A percentile compares a stretch with the other conserved stretches of the same genome.
phyloP scores from a whole-genome alignment of 2,329 filamentous ascomycete species.

The Didymella keratinophila region DNA sequence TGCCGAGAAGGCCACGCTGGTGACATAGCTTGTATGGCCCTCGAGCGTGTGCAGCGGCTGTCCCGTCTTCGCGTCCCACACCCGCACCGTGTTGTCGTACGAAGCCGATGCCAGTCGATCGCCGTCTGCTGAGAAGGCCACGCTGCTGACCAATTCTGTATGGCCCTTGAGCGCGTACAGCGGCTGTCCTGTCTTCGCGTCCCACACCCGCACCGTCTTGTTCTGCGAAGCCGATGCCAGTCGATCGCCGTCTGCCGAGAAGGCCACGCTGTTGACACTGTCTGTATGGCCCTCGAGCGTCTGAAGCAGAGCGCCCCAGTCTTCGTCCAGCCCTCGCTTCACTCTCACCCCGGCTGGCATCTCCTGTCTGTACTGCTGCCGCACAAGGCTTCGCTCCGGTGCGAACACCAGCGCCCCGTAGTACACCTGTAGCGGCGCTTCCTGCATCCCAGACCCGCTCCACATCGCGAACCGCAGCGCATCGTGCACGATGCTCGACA shows the following conservation, averaged over 20 bases:
- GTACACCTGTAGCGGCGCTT: slow-evolving; percentile 48
- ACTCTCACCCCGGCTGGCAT: neutral
- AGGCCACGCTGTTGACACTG: neutral
- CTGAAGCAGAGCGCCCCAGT: neutral
- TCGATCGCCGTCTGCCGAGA: slow-evolving; percentile 21
- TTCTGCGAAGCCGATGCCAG: no score
- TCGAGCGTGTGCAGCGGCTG: no score
- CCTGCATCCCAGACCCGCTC: slow-evolving; percentile 30
- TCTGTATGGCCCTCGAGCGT: neutral
- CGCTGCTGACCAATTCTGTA: no score
- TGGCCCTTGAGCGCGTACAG: no score
- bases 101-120: no score
- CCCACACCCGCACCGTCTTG: no score
- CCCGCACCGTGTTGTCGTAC: no score
- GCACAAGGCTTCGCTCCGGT: slow-evolving; percentile 28
- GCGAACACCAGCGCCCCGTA: slow-evolving; percentile 46
- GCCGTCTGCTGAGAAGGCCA: no score
- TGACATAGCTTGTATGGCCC: no score
- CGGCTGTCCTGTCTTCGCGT: no score
- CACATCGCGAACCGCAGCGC: neutral
- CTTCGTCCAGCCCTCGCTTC: neutral
- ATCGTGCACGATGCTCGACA: slow-evolving; percentile 1
- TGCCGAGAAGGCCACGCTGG: no score
- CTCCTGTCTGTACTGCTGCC: neutral
- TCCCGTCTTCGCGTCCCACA: no score